These are phyloP conservation scores for Anaeramoeba flamelloides DNA, from an alignment of 78 protist genomes.

Conservation along the genomic window DNA sequence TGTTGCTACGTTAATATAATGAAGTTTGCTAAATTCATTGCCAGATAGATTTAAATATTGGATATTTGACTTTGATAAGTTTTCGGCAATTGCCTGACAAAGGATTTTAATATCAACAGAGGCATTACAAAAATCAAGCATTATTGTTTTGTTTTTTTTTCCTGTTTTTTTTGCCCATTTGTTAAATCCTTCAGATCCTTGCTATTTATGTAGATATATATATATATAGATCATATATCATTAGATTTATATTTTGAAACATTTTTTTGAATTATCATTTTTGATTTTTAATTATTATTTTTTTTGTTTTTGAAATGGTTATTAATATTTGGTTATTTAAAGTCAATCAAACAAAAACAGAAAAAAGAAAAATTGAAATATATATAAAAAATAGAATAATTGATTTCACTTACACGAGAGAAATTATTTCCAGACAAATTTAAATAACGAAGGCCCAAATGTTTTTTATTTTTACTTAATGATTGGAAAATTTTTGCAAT, in stretches of 20 bases:
- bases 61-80: neutral
- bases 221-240: too few relatives aligned
- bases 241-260: too few relatives aligned
- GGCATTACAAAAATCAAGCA: neutral
- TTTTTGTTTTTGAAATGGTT: too few relatives aligned
- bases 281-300: too few relatives aligned
- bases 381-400: too few relatives aligned
- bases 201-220: too few relatives aligned
- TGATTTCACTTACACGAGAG: too few relatives aligned
- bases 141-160: neutral
- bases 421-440: neutral
- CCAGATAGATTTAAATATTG: neutral
- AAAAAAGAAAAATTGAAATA: too few relatives aligned
- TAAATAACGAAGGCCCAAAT: neutral
- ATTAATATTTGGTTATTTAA: too few relatives aligned
- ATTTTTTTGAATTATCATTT: too few relatives aligned
- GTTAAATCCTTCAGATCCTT: neutral
- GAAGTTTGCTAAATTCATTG: neutral
- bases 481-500: neutral
- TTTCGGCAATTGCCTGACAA: neutral
- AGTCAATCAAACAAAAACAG: too few relatives aligned
- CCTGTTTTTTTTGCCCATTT: neutral
- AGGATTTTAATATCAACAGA: neutral
- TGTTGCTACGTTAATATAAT: neutral
- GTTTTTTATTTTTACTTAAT: neutral